Evolutionary conservation across 441 rosid genomes (phyloP), one percentile per base, ranked within the genome.

Genomic region (Pelargonium fulgidum): DNA sequence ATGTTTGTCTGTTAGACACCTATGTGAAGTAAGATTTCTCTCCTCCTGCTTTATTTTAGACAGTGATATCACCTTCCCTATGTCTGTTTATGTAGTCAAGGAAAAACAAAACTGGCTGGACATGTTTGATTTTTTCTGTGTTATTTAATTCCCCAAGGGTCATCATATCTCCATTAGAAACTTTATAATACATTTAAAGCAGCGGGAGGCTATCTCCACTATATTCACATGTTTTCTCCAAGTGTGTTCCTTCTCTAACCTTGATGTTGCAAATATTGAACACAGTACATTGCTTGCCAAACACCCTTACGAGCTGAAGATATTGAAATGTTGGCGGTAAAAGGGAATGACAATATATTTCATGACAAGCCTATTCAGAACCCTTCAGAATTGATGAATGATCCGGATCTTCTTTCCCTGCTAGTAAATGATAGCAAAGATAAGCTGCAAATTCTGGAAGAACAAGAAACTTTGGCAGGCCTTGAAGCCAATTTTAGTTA

Each of bases 281-380:
- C 59, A 17, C 81, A 87, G 92, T 87, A 80, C 72, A 76, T 84
- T 54, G 90, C 90, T 68, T 76, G 68, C 61, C 77, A 84, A 70
- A 85, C 78, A 61, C 64, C 79, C 22, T 72, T 85, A 73, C 78
- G 68, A 65, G 72, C 83, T 70, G 89, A 84, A 76, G 88, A 87
- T 74, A 78, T 87, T 66, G 92, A 85, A 69, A 77, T 87, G 71
- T 58, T 78, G 73, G 64, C 69, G 64, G 77, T 79, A 52, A 81
- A 76, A 68, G 80, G 73, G 71, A 74, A 47, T n/a, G 64, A 68
- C 26, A 70, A 69, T 14, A 58, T 66, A 26, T 45, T 8, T 63
- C 75, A 69, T 59, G 47, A 68, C 68, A 69, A 65, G 52, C 47
- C 67, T 16, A 56, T 63, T 68, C 69, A 42, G 56, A 77, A 68